phyloP scores from a whole-genome alignment of 1,139 yeast genomes.

The Yamadazyma atmosphaerica region DNA sequence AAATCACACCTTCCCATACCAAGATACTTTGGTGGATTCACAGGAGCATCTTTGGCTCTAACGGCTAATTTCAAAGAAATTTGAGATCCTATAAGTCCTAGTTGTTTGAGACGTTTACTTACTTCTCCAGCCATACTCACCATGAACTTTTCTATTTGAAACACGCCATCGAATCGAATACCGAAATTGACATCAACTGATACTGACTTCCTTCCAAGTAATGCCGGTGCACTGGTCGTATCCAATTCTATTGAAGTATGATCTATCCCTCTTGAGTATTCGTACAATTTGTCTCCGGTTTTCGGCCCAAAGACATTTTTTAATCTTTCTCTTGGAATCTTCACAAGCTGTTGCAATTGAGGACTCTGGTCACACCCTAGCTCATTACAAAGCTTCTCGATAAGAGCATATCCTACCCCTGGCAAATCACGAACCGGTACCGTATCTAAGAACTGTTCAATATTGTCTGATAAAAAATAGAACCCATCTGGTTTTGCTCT shows the following conservation, averaged over 20 bases:
- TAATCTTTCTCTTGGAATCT: conserved; percentile 36
- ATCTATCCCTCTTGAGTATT: conserved; percentile 70
- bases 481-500: conserved; percentile 82
- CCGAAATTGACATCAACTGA: conserved; percentile 95
- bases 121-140: conserved; percentile 61
- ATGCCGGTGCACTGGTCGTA: conserved; percentile 38
- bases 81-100: conserved; percentile 54
- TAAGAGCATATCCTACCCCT: conserved; percentile 71
- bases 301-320: conserved; percentile 60
- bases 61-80: conserved; percentile 66
- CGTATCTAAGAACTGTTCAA: conserved; percentile 37
- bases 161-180: conserved; percentile 62
- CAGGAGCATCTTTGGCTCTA: conserved; percentile 65
- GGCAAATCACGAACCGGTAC: conserved; percentile 67
- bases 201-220: conserved; percentile 63
- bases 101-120: conserved; percentile 46
- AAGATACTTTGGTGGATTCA: conserved; percentile 71
- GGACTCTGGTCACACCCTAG: conserved; percentile 13
- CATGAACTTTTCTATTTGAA: conserved; percentile 66
- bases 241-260: conserved; percentile 54
- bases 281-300: conserved; percentile 63
- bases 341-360: conserved; percentile 33
- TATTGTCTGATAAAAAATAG: conserved; percentile 32
- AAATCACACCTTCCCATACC: conserved; percentile 85
- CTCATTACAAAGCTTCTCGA: conserved; percentile 15